phyloP scores from a whole-genome alignment of 176 grass and related monocot species.

The Oryza longistaminata region DNA sequence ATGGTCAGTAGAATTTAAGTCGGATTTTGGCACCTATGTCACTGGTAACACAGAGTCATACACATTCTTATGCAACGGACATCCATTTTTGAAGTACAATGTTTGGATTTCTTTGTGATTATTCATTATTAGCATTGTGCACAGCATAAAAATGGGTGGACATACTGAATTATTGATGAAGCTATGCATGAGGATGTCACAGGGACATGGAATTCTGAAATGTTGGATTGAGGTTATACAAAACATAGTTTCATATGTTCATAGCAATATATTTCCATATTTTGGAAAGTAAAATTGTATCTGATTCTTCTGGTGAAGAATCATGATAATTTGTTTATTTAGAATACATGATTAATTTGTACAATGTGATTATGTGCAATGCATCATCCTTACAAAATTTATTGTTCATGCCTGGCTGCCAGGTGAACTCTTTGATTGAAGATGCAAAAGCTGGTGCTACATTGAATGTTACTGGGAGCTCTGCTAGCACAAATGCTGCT shows the following conservation, averaged over 20 bases:
- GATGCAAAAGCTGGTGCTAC: slow-evolving; percentile 70
- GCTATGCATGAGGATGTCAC: background rate
- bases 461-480: slow-evolving; percentile 61
- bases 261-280: background rate
- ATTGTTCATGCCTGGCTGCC: slow-evolving; percentile 16
- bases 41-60: background rate
- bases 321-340: background rate
- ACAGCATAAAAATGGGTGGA: background rate
- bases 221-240: background rate
- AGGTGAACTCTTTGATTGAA: slow-evolving; percentile 96
- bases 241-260: background rate
- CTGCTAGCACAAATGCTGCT: slow-evolving; percentile 52
- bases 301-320: background rate
- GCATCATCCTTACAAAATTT: slow-evolving; percentile 24
- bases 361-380: slow-evolving; percentile 6
- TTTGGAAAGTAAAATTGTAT: slow-evolving; percentile 28
- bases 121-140: background rate
- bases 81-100: background rate
- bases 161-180: background rate
- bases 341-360: background rate
- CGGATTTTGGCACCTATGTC: no score
- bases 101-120: background rate
- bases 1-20: no score
- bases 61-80: background rate
- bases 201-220: background rate